Evolutionary conservation across 306 rosid species (phyloP).

Genomic region (Dryas alaskensis): DNA sequence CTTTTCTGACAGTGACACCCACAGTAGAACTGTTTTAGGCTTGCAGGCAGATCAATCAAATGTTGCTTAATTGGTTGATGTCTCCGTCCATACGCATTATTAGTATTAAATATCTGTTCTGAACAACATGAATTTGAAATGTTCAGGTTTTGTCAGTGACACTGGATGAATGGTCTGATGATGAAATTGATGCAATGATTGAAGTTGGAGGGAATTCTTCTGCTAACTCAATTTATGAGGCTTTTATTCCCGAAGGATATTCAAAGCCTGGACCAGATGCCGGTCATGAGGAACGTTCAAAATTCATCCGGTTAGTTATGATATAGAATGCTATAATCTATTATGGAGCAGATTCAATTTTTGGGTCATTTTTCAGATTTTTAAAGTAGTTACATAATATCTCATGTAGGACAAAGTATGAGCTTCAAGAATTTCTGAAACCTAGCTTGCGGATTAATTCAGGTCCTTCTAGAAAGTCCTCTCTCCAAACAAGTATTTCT

Average conservation of each 20-base stretch:
- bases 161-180: conserved; percentile 95
- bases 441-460: conserved; percentile 90
- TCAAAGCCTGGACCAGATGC: conserved; percentile 82
- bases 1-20: background rate
- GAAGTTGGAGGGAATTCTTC: conserved; percentile 96
- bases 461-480: conserved; percentile 42
- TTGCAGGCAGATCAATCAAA: background rate
- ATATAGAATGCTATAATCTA: conserved; percentile 10
- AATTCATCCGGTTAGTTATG: conserved; percentile 70
- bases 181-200: conserved; percentile 84
- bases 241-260: conserved; percentile 76
- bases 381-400: conserved; percentile 21
- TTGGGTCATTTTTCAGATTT: conserved; percentile 19
- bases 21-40: background rate
- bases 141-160: conserved; percentile 87
- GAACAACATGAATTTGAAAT: conserved; percentile 25
- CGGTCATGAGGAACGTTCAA: conserved; percentile 62
- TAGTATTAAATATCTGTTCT: background rate
- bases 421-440: conserved; percentile 83
- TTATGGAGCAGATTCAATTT: background rate
- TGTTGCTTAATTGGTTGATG: background rate
- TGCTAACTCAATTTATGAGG: conserved; percentile 92
- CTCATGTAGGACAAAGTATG: conserved; percentile 78
- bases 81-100: background rate
- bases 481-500: conserved; percentile 53